phyloP scores from a whole-genome alignment of 1,139 yeast species.

The Sugiyamaella xylanicola region DNA sequence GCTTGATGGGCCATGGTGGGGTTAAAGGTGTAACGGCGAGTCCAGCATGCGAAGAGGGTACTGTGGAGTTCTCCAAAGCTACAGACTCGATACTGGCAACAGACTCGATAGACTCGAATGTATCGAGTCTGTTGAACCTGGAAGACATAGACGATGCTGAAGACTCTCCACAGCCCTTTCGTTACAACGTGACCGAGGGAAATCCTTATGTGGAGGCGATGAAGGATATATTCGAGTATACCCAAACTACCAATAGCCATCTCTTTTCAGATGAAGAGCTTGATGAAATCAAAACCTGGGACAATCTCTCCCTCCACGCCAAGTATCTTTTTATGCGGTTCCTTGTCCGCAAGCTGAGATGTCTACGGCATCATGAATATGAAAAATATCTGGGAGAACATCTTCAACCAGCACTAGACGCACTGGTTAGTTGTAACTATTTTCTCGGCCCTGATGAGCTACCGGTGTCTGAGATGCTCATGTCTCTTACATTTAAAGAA shows the following conservation, averaged over 20 bases:
- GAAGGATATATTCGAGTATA: slow-evolving; percentile 10
- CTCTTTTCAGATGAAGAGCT: slow-evolving; percentile 19
- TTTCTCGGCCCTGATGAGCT: slow-evolving; percentile 5
- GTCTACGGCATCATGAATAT: slow-evolving; percentile 21
- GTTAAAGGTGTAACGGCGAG: too few relatives aligned
- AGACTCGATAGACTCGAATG: not conserved
- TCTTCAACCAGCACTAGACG: slow-evolving; percentile 12
- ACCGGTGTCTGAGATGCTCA: slow-evolving; percentile 10
- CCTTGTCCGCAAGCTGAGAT: slow-evolving; percentile 22
- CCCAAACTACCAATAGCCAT: not conserved
- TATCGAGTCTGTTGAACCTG: too few relatives aligned
- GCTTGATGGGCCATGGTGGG: too few relatives aligned
- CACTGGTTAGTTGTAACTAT: slow-evolving; percentile 6
- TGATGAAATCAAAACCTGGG: slow-evolving; percentile 7
- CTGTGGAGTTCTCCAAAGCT: too few relatives aligned
- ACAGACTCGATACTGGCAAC: not conserved
- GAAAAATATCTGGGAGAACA: slow-evolving; percentile 17
- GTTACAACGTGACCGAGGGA: slow-evolving; percentile 9
- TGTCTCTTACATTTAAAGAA: slow-evolving; percentile 14
- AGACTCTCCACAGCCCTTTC: not conserved
- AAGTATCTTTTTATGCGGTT: slow-evolving; percentile 24
- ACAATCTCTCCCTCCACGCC: slow-evolving; percentile 4
- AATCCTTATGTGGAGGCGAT: slow-evolving; percentile 21
- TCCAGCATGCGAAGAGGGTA: too few relatives aligned
- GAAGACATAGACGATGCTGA: not conserved